Evolutionary conservation across 768 basidiomycete genomes (phyloP).

Genomic region (Mycena albidolilacea): DNA sequence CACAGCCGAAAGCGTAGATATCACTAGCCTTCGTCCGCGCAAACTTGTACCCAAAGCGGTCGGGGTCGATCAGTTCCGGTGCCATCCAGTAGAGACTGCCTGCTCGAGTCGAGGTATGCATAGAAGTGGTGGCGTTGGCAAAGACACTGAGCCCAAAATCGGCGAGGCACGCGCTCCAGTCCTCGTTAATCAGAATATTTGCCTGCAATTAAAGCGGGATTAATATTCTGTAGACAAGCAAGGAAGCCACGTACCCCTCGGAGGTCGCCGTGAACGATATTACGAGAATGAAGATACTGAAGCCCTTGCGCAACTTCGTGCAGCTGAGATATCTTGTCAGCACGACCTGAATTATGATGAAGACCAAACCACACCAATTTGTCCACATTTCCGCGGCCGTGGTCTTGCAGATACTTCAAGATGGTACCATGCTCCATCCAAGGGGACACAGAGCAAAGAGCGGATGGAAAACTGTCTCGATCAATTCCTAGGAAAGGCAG

Average conservation of each 20-base stretch:
- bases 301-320: constrained; percentile 43
- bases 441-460: constrained; percentile 47
- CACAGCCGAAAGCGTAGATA: constrained; percentile 52
- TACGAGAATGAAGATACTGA: constrained; percentile 41
- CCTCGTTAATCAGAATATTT: constrained; percentile 51
- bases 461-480: constrained; percentile 41
- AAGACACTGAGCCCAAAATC: constrained; percentile 54
- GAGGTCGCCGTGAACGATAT: constrained; percentile 42
- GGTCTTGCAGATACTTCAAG: constrained; percentile 39
- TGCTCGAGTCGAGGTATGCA: constrained; percentile 44
- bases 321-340: constrained; percentile 25
- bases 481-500: constrained; percentile 50
- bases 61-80: constrained; percentile 51
- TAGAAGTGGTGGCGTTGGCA: constrained; percentile 46
- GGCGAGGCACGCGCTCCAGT: constrained; percentile 50
- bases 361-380: constrained; percentile 28
- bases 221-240: neutral
- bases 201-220: constrained; percentile 32
- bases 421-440: constrained; percentile 49
- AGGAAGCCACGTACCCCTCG: constrained; percentile 33
- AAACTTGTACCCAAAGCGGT: constrained; percentile 45
- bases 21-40: constrained; percentile 47
- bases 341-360: neutral
- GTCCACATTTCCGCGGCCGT: constrained; percentile 42
- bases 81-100: constrained; percentile 54